Base-by-base conservation (phyloP, 345 rosid species). In the Eucalyptus leucophloia region DNA sequence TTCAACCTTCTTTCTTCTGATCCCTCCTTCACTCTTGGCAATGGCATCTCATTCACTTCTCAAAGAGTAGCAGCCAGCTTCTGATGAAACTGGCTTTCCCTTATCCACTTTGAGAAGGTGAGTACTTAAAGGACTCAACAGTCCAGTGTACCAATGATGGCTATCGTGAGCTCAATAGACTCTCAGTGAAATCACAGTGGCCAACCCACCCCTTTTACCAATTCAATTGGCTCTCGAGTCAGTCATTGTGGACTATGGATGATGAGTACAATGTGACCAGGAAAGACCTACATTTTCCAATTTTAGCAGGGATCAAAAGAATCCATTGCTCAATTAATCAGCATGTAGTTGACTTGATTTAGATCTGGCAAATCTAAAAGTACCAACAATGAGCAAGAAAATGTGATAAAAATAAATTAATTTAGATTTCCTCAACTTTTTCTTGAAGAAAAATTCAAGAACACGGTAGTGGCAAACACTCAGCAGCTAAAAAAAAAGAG, bases 41-140 rank as follows among this genome's bases (percentile, higher is more conserved):
- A 96, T 88, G 98, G 98, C 91, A 96, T 95, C 95, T 95, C 97
- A 87, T 98, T 98, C 98, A 98, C 95, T 93, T 97, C 99, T 98
- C 99, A 98, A 87, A 96, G 91, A 34, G 98, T 97, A 8, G 99
- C 99, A 30, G 99, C 99, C 88, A 97, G 93, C 91, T 96, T 98
- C 93, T 12, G 97, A 98, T 10, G 99, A 98, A 86, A 97, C 97
- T 30, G 98, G 98, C 89, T 91, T 95, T 92, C 81, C 83, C 91
- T 88, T 87, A 93, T n/a, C 90, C 88, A 65, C 58, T 91, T 58
- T 87, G 91, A 19, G 98, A 95, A 49, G 92, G 91, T 45, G 94
- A 89, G 90, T 88, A 90, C 89, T 91, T 93, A 28, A 94, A 96
- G 26, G 98, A 97, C 49, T 94, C 96, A 3, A 93, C 51, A 58